Percentiles rank a stretch among this genome's conserved stretches.
These are phyloP conservation scores for Lathyrus sativus DNA, from an alignment of 306 rosid species.

Conservation along the genomic window DNA sequence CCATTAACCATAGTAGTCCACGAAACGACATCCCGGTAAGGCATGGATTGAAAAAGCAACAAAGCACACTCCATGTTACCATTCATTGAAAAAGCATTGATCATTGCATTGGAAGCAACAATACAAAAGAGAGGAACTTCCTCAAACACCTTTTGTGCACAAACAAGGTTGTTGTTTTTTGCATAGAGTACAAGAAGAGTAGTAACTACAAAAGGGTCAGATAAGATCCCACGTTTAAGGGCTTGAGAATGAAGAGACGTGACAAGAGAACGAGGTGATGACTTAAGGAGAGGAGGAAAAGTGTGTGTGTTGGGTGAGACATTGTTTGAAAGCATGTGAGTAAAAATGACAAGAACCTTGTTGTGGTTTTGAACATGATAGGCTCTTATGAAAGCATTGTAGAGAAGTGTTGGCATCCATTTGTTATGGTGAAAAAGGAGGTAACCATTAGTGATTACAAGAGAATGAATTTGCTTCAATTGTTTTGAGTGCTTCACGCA, in stretches of 20 bases:
- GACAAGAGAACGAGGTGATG: slow-evolving; percentile 31
- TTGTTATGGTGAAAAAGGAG: slow-evolving; percentile 43
- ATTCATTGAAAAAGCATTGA: slow-evolving; percentile 61
- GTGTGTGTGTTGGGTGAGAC: slow-evolving; percentile 68
- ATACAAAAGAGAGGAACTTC: slow-evolving; percentile 58
- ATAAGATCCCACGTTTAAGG: slow-evolving; percentile 50
- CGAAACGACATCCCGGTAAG: slow-evolving; percentile 60
- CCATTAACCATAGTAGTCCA: slow-evolving; percentile 78
- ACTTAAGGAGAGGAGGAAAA: slow-evolving; percentile 67
- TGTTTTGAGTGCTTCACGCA: slow-evolving; percentile 42
- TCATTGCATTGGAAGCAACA: slow-evolving; percentile 69
- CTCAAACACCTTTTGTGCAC: slow-evolving; percentile 70
- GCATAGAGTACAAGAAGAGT: slow-evolving; percentile 54
- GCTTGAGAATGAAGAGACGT: slow-evolving; percentile 62
- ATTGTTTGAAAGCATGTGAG: slow-evolving; percentile 65
- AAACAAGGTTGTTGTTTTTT: slow-evolving; percentile 15
- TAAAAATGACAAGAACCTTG: slow-evolving; percentile 56
- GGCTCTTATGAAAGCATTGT: slow-evolving; percentile 66
- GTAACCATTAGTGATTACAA: slow-evolving; percentile 50
- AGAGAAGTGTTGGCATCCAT: slow-evolving; percentile 69
- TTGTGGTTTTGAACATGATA: slow-evolving; percentile 43
- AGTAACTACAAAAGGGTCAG: slow-evolving; percentile 63
- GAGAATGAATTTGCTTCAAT: slow-evolving; percentile 67
- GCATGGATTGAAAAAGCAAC: slow-evolving; percentile 53
- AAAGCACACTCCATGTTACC: slow-evolving; percentile 64